Percentiles rank a stretch among this genome's conserved stretches.
Conservation (phyloP, 805 yeast species). For the Lipomyces lipofer region DNA sequence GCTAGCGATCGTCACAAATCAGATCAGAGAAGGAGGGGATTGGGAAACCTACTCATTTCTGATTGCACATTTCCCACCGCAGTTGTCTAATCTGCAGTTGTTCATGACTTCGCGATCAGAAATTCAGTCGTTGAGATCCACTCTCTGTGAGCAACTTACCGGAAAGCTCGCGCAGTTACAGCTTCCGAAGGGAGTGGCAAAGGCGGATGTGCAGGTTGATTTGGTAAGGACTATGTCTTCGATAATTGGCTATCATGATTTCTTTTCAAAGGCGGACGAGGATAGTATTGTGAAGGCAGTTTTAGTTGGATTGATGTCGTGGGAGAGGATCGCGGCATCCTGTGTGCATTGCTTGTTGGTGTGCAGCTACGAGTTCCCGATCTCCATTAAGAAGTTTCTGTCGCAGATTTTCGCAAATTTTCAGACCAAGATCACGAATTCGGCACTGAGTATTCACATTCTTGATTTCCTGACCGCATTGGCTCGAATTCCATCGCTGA, state of each 20-base stretch:
- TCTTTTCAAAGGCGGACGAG: constrained; percentile 57
- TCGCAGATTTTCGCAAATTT: constrained; percentile 65
- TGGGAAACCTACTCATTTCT: constrained; percentile 74
- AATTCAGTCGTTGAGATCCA: constrained; percentile 46
- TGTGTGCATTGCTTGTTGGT: constrained; percentile 72
- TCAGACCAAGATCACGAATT: constrained; percentile 71
- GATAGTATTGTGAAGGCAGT: constrained; percentile 64
- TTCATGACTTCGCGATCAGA: constrained; percentile 49
- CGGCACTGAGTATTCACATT: constrained; percentile 68
- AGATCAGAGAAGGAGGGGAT: constrained; percentile 54
- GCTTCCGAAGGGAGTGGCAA: constrained; percentile 50
- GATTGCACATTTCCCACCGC: constrained; percentile 70
- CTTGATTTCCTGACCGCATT: constrained; percentile 71
- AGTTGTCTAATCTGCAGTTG: constrained; percentile 57
- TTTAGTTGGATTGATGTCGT: constrained; percentile 61
- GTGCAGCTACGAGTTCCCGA: constrained; percentile 79
- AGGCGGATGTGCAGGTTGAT: constrained; percentile 66
- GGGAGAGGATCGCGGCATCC: constrained; percentile 79
- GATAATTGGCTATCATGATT: constrained; percentile 55
- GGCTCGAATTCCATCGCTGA: constrained; percentile 63
- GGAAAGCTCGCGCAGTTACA: constrained; percentile 48
- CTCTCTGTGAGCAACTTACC: constrained; percentile 61
- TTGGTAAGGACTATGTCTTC: constrained; percentile 59
- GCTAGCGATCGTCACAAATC: constrained; percentile 51
- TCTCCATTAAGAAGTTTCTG: constrained; percentile 62